phyloP scores from a whole-genome alignment of 495 filamentous ascomycete species.

The Xylaria nigripes region DNA sequence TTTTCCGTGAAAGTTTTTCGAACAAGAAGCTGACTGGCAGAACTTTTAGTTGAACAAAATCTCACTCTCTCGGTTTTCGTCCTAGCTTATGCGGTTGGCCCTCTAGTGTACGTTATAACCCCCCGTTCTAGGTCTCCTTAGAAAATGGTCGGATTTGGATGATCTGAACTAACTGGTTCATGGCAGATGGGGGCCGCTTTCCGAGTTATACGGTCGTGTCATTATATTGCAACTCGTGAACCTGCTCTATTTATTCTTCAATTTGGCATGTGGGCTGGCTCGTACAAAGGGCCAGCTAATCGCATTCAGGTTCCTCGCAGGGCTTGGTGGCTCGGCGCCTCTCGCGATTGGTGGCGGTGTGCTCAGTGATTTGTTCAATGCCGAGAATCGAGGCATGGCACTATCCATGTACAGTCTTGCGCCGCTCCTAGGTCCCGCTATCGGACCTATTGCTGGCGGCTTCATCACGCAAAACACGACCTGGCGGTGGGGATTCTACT shows the following conservation, averaged over 20 bases:
- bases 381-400: constrained; percentile 58
- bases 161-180: neutral
- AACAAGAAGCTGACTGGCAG: neutral
- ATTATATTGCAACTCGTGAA: constrained; percentile 46
- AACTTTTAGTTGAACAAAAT: constrained; percentile 39
- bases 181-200: constrained; percentile 53
- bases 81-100: constrained; percentile 54
- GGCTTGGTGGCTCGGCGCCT: constrained; percentile 45
- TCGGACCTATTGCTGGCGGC: constrained; percentile 56
- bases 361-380: constrained; percentile 52
- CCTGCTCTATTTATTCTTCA: constrained; percentile 50
- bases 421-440: constrained; percentile 58
- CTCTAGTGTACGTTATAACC: constrained; percentile 14
- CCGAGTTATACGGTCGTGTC: constrained; percentile 56
- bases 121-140: constrained; percentile 15
- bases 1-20: neutral
- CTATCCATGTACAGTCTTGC: constrained; percentile 55
- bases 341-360: constrained; percentile 53
- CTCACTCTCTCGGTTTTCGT: constrained; percentile 66
- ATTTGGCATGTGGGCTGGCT: constrained; percentile 48
- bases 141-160: neutral
- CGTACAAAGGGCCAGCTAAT: constrained; percentile 46
- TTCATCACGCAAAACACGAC: constrained; percentile 61
- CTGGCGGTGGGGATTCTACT: constrained; percentile 66
- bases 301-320: constrained; percentile 50